Evolutionary conservation across 2,329 filamentous ascomycete species (phyloP), one percentile per base, ranked within the genome.

Genomic region (Colletotrichum sp.): DNA sequence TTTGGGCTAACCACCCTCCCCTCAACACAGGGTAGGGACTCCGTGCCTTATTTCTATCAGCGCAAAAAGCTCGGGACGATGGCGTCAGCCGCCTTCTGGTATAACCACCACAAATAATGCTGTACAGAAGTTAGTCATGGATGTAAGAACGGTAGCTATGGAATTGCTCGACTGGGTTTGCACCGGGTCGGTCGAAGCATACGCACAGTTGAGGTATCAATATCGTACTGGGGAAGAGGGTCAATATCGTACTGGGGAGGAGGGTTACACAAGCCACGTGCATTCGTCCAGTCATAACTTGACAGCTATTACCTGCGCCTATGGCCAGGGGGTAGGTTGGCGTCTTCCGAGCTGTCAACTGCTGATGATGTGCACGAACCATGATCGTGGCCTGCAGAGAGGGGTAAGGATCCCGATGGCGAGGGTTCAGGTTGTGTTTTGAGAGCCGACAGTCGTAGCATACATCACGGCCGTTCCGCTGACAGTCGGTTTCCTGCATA

Each of bases 401-500:
- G 58, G 58, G 58, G 30, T 36, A 58, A 28, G 25, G 36, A 39
- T 36, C 56, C 36, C 22, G 39, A 32, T 36, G 39, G 27, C 30
- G 60, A 65, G 25, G 34, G 18, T 34, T 32, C n/a, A 25, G 43
- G 36, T 36, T 32, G 58, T 70, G 74, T 76, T 76, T 69, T 68
- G 70, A 61, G 52, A 76, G 64, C 70, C 74, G 70, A 68, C 60
- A n/a, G 39, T 66, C 32, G 65, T 65, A 66, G 58, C 58, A 48
- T 74, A 25, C 25, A 32, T 34, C 43, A 64, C 58, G 36, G 70
- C 25, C 16, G 65, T 52, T 27, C 61, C 48, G 56, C 22, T 32
- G 30, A 69, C 43, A 25, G 43, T 48, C 74, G 74, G 74, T 28
- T 73, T 58, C 58, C 70, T 76, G 74, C 74, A 74, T 76, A 13